Evolutionary conservation across 495 filamentous ascomycete species (phyloP), one percentile per base, ranked within the genome.

Genomic region (Opeltia flavorubescens): DNA sequence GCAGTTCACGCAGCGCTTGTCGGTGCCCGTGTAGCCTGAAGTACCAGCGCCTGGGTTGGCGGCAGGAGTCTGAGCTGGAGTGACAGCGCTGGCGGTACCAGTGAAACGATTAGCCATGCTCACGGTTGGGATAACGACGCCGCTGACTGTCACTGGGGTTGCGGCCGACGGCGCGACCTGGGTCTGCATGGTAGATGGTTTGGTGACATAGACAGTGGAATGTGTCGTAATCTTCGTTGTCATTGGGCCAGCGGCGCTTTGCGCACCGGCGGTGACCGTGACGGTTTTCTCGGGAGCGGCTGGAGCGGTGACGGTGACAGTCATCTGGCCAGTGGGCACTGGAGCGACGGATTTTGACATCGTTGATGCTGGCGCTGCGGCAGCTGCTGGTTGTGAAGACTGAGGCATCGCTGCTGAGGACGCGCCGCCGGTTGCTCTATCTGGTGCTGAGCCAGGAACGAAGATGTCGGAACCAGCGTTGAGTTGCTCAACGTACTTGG

Each of bases 401-500:
- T 6, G 6, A 8, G 36, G 36, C 8, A 15, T 15, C 6, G 36
- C 36, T 40, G 36, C 7, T 6, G n/a, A 8, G 8, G 36, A 15
- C 17, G 36, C 6, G 9, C n/a, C 25, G 23, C 5, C 25, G 41
- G 24, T 23, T n/a, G 9, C 25, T 23, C 13, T 25, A 17, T 9
- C 23, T 5, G 9, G 9, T 6, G 30, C 33, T 35, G 44, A 28
- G 42, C 42, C 25, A 18, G 42, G 26, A 17, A 17, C 38, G 36
- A 47, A 33, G 24, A 50, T 50, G 30, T 5, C 24, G 15, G 35
- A n/a, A 13, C 41, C 36, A 13, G 25, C 28, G 23, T 11, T 27
- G 39, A 50, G 48, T 8, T 46, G n/a, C 5, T 44, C 12, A 7
- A 50, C 30, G 25, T 50, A 50, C 20, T 38, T 28, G 13, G 43